phyloP scores from a whole-genome alignment of 2,329 filamentous ascomycete species.

The Trichoderma citrinoviride region DNA sequence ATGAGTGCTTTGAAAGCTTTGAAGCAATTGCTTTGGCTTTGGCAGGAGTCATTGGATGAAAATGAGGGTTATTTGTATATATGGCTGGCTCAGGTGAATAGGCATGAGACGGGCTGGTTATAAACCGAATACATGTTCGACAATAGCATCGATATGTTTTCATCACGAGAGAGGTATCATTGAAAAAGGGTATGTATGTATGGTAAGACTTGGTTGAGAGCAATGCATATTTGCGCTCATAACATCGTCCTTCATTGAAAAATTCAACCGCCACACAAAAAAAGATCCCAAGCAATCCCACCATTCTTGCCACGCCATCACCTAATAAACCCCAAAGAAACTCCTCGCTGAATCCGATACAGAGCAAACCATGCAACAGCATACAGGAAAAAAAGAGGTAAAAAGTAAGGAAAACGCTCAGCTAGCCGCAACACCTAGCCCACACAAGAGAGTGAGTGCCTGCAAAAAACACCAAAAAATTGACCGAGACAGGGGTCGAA shows the following conservation, averaged over 20 bases:
- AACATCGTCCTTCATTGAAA: neutral
- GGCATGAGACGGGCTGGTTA: too few species aligned
- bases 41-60: too few species aligned
- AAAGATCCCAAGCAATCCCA: neutral
- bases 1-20: too few species aligned
- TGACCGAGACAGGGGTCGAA: slow-evolving; percentile 22
- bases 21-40: too few species aligned
- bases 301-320: neutral
- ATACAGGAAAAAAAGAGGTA: neutral
- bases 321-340: neutral
- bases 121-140: too few species aligned
- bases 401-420: neutral
- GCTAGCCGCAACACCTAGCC: neutral
- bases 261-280: neutral
- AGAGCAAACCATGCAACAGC: neutral
- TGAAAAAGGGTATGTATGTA: neutral
- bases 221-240: neutral
- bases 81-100: too few species aligned
- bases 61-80: too few species aligned
- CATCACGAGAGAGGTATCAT: too few species aligned
- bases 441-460: neutral
- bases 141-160: too few species aligned
- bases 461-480: slow-evolving; percentile 3
- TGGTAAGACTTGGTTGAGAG: too few species aligned
- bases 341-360: slow-evolving; percentile 5